phyloP scores from a whole-genome alignment of 2,329 filamentous ascomycete species.

The Beauveria medogensis region DNA sequence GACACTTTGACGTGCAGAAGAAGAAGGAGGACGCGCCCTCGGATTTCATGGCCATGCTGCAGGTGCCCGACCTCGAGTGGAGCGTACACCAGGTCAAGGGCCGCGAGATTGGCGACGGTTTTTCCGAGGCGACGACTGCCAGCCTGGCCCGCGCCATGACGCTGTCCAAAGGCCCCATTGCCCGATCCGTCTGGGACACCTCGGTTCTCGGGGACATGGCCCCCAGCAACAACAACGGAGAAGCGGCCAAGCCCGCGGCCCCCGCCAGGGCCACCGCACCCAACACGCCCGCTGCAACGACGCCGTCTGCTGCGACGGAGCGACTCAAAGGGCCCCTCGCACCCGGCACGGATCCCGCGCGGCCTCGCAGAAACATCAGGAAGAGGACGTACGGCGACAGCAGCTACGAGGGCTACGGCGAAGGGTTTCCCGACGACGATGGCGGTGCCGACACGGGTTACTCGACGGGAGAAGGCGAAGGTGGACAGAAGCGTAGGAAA shows the following conservation, averaged over 20 bases:
- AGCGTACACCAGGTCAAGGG: conserved; percentile 44
- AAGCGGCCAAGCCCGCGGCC: conserved; percentile 30
- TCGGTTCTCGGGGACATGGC: conserved; percentile 51
- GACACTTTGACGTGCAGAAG: conserved; percentile 51
- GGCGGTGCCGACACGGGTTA: conserved; percentile 50
- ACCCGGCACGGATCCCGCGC: conserved; percentile 36
- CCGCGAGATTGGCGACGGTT: conserved; percentile 46
- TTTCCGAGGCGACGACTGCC: conserved; percentile 36
- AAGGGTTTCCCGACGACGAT: conserved; percentile 64
- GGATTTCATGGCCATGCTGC: conserved; percentile 45
- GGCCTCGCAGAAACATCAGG: conserved; percentile 59
- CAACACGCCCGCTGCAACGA: conserved; percentile 39
- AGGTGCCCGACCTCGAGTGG: conserved; percentile 49
- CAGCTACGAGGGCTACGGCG: conserved; percentile 67
- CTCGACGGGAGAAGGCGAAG: conserved; percentile 64
- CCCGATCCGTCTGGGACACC: conserved; percentile 47
- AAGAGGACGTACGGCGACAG: conserved; percentile 70
- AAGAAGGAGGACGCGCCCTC: conserved; percentile 43
- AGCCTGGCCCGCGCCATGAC: conserved; percentile 43
- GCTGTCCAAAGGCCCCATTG: conserved; percentile 50
- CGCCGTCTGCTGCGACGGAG: conserved; percentile 23
- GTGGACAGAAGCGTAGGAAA: conserved; percentile 57
- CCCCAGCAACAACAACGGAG: conserved; percentile 28
- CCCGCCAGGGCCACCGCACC: conserved; percentile 43
- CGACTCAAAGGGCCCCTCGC: conserved; percentile 32